phyloP scores from a whole-genome alignment of 2,329 filamentous ascomycete genomes.

The Trichoderma guizhouense region DNA sequence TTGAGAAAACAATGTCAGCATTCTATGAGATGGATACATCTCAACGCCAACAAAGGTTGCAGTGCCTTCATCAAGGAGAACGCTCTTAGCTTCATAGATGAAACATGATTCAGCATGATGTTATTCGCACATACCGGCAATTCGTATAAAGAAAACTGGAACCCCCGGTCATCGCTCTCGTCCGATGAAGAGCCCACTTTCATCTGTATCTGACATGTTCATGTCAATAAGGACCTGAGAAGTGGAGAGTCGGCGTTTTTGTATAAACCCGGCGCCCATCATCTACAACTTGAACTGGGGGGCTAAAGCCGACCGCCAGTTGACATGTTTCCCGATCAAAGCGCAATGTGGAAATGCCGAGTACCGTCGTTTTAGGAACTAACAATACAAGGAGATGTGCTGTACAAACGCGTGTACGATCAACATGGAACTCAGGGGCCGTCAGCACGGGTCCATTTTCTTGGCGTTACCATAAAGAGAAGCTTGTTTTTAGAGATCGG shows the following conservation, averaged over 20 bases:
- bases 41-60: neutral
- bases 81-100: neutral
- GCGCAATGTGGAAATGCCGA: neutral
- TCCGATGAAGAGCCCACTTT: neutral
- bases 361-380: neutral
- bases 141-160: neutral
- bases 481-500: constrained; percentile 7
- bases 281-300: neutral
- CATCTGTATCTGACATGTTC: neutral
- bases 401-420: neutral
- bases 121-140: neutral
- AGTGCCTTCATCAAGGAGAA: neutral
- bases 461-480: constrained; percentile 5
- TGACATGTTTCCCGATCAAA: neutral
- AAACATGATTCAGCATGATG: neutral
- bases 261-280: neutral
- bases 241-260: neutral
- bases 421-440: neutral
- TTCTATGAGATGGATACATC: neutral
- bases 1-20: neutral
- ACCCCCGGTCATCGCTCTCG: neutral
- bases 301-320: neutral
- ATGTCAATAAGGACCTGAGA: neutral
- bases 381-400: neutral
- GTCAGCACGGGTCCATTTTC: neutral